Base-by-base conservation (phyloP, 2,329 filamentous ascomycete species). In the Coniochaeta sp. region DNA sequence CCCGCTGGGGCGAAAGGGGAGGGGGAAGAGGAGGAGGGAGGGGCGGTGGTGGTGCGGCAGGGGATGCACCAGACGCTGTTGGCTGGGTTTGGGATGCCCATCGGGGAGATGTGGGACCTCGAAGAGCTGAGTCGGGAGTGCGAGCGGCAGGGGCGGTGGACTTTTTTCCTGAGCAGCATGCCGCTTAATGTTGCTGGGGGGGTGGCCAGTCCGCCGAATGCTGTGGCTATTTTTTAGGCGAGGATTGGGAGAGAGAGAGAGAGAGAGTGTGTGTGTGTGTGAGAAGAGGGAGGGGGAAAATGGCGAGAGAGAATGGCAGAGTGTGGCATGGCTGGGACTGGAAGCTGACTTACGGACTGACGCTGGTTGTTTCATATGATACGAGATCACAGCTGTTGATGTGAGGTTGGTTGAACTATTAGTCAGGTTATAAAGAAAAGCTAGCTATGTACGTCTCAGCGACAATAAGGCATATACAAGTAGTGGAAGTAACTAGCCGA, bases 61-160 rank as follows among this genome's bases (percentile, higher is more conserved):
- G 77, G 77, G 22, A 57, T 66, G 55, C 72, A 73, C 61, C 64
- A 73, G 61, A 69, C 64, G 61, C 56, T 72, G 30, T 58, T 74
- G 9, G 73, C 68, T 0, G 73, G 73, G 0, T 77, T 73, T 71
- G 74, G 74, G 3, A 68, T 74, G 67, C 71, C 71, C 8, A 72
- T 73, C 58, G 70, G 71, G 1, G 71, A 73, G 61, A 58, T 72
- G 28, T 73, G 72, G 59, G 66, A 73, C 61, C 60, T 73, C 36
- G 68, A 72, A 52, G 62, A 50, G 12, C 60, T 73, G 42, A 34
- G 34, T 5, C 19, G 52, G 57, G 58, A 58, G 24, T 66, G 64
- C 47, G 34, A 60, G 36, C 38, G 59, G 28, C 28, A 60, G 17
- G 40, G 42, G 4, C 42, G 63, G 56, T 66, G 63, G 63, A 54